These are phyloP conservation scores for Bocquillonia castaneifolia DNA, from an alignment of 441 rosid genomes.

Conservation along the genomic window DNA sequence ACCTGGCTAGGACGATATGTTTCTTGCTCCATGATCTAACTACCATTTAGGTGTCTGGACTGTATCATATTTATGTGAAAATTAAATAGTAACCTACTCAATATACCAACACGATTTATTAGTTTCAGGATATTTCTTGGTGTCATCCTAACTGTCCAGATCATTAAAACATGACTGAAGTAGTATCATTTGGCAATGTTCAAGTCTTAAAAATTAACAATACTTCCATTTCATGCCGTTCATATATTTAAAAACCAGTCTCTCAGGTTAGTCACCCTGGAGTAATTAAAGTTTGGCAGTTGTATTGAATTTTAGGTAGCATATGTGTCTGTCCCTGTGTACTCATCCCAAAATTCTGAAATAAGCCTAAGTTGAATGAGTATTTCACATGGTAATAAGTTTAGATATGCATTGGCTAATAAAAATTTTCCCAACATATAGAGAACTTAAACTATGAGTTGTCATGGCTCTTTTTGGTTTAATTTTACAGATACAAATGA, in stretches of 20 bases:
- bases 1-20: background rate
- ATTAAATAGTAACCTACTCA: background rate
- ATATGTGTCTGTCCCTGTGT: too few species aligned
- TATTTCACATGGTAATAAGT: too few species aligned
- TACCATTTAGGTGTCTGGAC: background rate
- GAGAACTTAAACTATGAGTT: conserved; percentile 2
- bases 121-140: background rate
- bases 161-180: background rate
- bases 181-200: background rate
- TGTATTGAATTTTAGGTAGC: background rate
- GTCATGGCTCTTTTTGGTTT: background rate
- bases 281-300: background rate
- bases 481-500: conserved; percentile 55
- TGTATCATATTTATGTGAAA: background rate
- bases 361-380: too few species aligned
- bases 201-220: background rate
- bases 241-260: background rate
- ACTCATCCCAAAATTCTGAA: too few species aligned
- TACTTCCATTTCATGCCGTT: background rate
- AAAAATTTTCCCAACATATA: background rate
- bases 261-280: background rate
- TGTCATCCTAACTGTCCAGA: background rate
- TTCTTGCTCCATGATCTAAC: background rate
- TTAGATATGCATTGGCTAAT: too few species aligned
- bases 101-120: background rate